phyloP scores from a whole-genome alignment of 1,139 yeast genomes.

The Groenewaldozyma sp. region DNA sequence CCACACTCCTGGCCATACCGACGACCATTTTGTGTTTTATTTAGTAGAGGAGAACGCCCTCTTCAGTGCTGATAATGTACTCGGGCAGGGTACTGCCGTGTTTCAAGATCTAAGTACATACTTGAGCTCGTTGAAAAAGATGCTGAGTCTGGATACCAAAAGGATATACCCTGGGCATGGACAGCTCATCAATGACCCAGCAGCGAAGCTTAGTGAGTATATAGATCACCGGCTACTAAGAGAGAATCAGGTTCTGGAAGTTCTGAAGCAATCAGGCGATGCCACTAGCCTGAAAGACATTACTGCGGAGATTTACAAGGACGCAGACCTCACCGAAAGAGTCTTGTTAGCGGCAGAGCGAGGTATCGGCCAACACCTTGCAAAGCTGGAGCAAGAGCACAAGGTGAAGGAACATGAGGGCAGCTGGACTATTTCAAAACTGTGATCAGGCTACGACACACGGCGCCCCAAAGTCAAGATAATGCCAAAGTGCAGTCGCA shows the following conservation, averaged over 20 bases:
- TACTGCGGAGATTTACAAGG: slow-evolving; percentile 26
- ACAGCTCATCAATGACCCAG: slow-evolving; percentile 27
- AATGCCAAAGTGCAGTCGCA: no score
- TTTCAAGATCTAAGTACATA: slow-evolving; percentile 28
- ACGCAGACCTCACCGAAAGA: slow-evolving; percentile 17
- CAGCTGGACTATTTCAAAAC: slow-evolving; percentile 8
- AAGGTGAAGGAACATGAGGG: slow-evolving; percentile 11
- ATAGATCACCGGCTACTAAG: slow-evolving; percentile 30
- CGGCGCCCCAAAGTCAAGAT: no score
- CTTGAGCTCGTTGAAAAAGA: slow-evolving; percentile 22
- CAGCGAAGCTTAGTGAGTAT: slow-evolving; percentile 25
- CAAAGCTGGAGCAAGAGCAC: slow-evolving; percentile 25
- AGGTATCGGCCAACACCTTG: slow-evolving; percentile 27
- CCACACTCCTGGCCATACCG: slow-evolving; percentile 34
- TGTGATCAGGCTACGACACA: neutral
- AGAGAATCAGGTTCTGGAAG: slow-evolving; percentile 26
- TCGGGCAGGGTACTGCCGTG: slow-evolving; percentile 33
- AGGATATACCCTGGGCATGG: slow-evolving; percentile 34
- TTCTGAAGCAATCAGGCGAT: slow-evolving; percentile 13
- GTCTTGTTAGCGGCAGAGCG: slow-evolving; percentile 26
- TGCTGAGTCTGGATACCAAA: slow-evolving; percentile 3
- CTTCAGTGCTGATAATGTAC: slow-evolving; percentile 33
- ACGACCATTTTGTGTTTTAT: slow-evolving; percentile 31
- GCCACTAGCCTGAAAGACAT: slow-evolving; percentile 18
- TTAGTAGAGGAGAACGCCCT: slow-evolving; percentile 29